Evolutionary conservation across 2,329 filamentous ascomycete genomes (phyloP), one percentile per base, ranked within the genome.

Genomic region (Escovopsis sp.): DNA sequence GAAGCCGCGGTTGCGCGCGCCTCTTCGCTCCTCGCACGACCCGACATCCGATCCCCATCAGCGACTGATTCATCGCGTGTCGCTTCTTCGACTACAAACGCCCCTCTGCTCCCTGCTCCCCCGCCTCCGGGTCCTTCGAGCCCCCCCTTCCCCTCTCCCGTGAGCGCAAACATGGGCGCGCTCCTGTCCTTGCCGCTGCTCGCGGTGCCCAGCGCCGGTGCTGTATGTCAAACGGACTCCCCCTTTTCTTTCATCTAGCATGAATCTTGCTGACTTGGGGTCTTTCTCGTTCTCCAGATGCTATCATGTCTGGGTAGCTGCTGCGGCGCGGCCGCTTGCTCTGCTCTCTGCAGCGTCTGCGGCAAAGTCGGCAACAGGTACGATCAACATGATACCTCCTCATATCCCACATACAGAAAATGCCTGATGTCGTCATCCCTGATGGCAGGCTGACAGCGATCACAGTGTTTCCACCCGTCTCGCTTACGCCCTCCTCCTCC

Each of bases 361-460:
- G 88, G 90, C 35, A 96, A 94, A 57, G 96, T 88, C 60, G 84
- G 87, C 48, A 96, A 94, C 67, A 93, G 84, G 82, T 86, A 60
- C 42, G 46, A 16, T 14, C 10, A 10, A 16, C 17, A n/a, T 31
- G 28, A n/a, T n/a, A n/a, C n/a, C n/a, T n/a, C n/a, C n/a, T n/a
- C n/a, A n/a, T n/a, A n/a, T n/a, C n/a, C n/a, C n/a, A n/a, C n/a
- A n/a, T n/a, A n/a, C n/a, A n/a, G n/a, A n/a, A n/a, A n/a, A n/a
- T n/a, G n/a, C n/a, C n/a, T n/a, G 15, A 31, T 30, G 15, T 9
- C 21, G 8, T 25, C 21, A 25, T 9, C n/a, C 7, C 32, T 39
- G 14, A 36, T 19, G 19, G 14, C 10, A 17, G 21, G 28, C 27
- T 29, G 18, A 18, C 25, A 14, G 25, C 30, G 17, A 12, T 10